These are phyloP conservation scores for Populus tremula DNA, from an alignment of 345 rosid species.

Conservation along the genomic window DNA sequence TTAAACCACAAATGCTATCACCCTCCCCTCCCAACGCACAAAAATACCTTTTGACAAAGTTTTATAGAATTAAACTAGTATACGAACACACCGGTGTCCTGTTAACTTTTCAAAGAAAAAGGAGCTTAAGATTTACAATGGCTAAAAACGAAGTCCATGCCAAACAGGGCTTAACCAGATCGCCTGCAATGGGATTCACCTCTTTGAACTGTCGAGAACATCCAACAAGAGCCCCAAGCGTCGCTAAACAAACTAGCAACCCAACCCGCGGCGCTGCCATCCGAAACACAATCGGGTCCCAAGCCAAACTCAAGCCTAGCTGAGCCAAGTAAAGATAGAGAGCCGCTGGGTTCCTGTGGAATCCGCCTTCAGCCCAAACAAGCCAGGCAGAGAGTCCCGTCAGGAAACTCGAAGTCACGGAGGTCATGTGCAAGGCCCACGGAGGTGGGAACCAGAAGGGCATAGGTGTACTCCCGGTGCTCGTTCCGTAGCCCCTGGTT, in stretches of 20 bases:
- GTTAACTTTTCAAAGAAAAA: slow-evolving; percentile 23
- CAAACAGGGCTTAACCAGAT: slow-evolving; percentile 69
- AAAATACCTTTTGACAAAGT: not conserved
- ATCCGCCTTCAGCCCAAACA: slow-evolving; percentile 88
- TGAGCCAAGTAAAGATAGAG: slow-evolving; percentile 55
- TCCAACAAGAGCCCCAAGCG: slow-evolving; percentile 48
- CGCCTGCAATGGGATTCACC: slow-evolving; percentile 65
- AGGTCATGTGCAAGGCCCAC: slow-evolving; percentile 57
- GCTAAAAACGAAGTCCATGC: slow-evolving; percentile 68
- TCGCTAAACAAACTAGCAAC: slow-evolving; percentile 38
- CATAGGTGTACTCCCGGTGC: slow-evolving; percentile 9
- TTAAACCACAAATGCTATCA: too few species aligned
- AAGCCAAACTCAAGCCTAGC: slow-evolving; percentile 46
- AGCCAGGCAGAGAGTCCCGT: slow-evolving; percentile 88
- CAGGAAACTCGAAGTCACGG: slow-evolving; percentile 48
- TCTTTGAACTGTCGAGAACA: slow-evolving; percentile 51
- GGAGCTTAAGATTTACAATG: slow-evolving; percentile 58
- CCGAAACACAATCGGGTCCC: slow-evolving; percentile 55
- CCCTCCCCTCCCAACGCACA: too few species aligned
- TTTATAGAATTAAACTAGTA: not conserved
- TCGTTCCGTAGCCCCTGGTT: slow-evolving; percentile 7
- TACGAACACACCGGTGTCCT: not conserved
- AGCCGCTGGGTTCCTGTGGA: slow-evolving; percentile 55
- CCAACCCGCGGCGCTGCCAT: slow-evolving; percentile 50
- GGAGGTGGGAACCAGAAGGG: slow-evolving; percentile 61